These are phyloP conservation scores for Fusarium nisikadoi DNA, from an alignment of 2,329 filamentous ascomycete species.

Conservation along the genomic window DNA sequence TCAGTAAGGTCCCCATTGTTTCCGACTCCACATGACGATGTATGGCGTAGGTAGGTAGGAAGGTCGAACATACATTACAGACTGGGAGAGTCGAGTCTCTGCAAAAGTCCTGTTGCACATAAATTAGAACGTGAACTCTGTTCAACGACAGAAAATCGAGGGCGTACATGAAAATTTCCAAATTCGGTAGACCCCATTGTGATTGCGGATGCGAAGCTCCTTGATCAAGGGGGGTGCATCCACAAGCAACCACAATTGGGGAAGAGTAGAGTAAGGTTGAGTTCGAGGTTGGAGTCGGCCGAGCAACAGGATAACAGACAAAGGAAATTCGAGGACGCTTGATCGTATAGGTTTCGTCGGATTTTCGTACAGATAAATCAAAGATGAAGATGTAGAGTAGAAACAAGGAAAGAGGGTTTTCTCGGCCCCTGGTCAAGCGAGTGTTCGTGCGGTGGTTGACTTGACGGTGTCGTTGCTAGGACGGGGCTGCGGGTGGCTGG, in stretches of 20 bases:
- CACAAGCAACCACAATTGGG: conserved; percentile 44
- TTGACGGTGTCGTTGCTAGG: conserved; percentile 38
- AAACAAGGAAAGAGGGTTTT: conserved; percentile 36
- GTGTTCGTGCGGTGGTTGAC: conserved; percentile 34
- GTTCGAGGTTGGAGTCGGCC: conserved; percentile 17
- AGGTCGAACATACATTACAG: conserved; percentile 76
- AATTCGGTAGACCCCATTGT: conserved; percentile 71
- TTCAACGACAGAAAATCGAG: conserved; percentile 8
- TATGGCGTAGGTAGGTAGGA: conserved; percentile 5
- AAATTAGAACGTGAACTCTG: conserved; percentile 30
- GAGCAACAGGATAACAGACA: conserved; percentile 16
- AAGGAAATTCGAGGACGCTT: conserved; percentile 7
- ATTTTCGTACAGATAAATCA: conserved; percentile 12
- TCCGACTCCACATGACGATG: conserved; percentile 31
- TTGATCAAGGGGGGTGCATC: conserved; percentile 41
- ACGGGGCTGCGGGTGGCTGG: conserved; percentile 36
- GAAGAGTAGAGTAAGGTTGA: neutral
- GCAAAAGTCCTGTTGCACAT: conserved; percentile 75
- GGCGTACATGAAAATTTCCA: conserved; percentile 67
- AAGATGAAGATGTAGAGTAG: conserved; percentile 22
- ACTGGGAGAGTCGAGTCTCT: conserved; percentile 84
- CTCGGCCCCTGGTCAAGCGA: conserved; percentile 20
- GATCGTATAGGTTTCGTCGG: conserved; percentile 13
- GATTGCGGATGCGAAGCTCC: conserved; percentile 45
- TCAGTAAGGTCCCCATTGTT: conserved; percentile 38